Base-by-base conservation (phyloP, 2,329 filamentous ascomycete genomes). In the Aureobasidium vineae region DNA sequence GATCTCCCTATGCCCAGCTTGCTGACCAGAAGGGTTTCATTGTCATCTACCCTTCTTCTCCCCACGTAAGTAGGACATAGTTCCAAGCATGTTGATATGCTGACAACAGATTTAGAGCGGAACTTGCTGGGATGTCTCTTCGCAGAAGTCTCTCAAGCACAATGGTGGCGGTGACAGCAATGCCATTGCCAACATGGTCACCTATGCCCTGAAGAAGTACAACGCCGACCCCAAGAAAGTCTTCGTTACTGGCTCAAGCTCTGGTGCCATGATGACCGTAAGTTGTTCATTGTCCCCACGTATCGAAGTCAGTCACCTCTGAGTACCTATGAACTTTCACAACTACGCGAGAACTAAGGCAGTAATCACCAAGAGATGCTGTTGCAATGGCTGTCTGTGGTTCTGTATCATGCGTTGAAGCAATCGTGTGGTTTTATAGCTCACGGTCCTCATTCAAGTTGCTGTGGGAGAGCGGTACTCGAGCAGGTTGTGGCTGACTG, bases 81-180 rank as follows among this genome's bases (percentile, higher is more conserved):
- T n/a, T 28, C 15, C 13, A 50, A n/a, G 1, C 16, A 31, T 50
- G 26, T 7, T 11, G 5, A 50, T 50, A 28, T 16, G 8, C 47
- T 50, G 2, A 50, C 16, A 31, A n/a, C 7, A n/a, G 15, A n/a
- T 1, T 21, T 16, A 50, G 47, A 19, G 26, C 11, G 83, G 78
- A 7, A 77, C 77, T 76, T 87, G 85, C 76, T 87, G 85, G 85
- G 85, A 87, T 67, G 83, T 87, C 1, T 83, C 83, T 5, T 85
- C 81, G 11, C 78, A 79, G 45, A 79, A 79, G 11, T 79, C 84
- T 0, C 78, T 88, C 1, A 83, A 80, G 3, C 85, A 85, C 70
- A 79, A 84, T 65, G 85, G 83, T 8, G 85, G 85, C 26, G 83
- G 84, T 2, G 83, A 88, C 73, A 83, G 80, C 57, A 81, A 82